These are phyloP conservation scores for Rhodotorula mucilaginosa DNA, from an alignment of 1,284 basidiomycete genomes.

Conservation along the genomic window DNA sequence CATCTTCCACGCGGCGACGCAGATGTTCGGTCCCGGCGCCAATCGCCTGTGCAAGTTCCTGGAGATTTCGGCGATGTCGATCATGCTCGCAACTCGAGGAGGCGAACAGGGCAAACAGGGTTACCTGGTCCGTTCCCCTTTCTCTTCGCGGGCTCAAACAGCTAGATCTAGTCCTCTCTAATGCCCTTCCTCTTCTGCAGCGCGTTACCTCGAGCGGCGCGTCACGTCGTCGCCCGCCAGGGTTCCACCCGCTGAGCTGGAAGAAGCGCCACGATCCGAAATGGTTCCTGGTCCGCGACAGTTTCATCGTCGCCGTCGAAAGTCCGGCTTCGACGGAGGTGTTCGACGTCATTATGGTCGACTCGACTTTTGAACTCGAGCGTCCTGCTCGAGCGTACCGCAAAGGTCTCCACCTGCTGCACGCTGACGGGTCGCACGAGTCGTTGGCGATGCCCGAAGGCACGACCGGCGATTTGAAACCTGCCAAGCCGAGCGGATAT, in stretches of 20 bases:
- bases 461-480: constrained; percentile 42
- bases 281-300: constrained; percentile 94
- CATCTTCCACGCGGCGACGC: constrained; percentile 5
- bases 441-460: constrained; percentile 38
- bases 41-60: constrained; percentile 93
- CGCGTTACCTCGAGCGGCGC: constrained; percentile 53
- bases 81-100: constrained; percentile 80
- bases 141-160: too few species aligned
- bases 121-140: constrained; percentile 55
- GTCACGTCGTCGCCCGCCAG: constrained; percentile 47
- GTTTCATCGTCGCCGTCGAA: constrained; percentile 82
- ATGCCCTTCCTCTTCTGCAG: constrained; percentile 46
- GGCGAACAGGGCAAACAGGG: constrained; percentile 81
- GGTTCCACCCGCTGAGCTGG: constrained; percentile 59
- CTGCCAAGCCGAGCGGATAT: constrained; percentile 42
- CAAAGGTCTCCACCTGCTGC: constrained; percentile 66
- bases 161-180: neutral
- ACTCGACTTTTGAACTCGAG: constrained; percentile 84
- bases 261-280: constrained; percentile 67
- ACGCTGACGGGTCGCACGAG: constrained; percentile 40
- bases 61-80: constrained; percentile 85
- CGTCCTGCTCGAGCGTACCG: constrained; percentile 54
- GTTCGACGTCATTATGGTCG: constrained; percentile 93
- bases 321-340: constrained; percentile 79
- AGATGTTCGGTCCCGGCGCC: constrained; percentile 96